Evolutionary conservation across 192 early-diverging fungal genomes (phyloP).

Genomic region (Mortierella claussenii): DNA sequence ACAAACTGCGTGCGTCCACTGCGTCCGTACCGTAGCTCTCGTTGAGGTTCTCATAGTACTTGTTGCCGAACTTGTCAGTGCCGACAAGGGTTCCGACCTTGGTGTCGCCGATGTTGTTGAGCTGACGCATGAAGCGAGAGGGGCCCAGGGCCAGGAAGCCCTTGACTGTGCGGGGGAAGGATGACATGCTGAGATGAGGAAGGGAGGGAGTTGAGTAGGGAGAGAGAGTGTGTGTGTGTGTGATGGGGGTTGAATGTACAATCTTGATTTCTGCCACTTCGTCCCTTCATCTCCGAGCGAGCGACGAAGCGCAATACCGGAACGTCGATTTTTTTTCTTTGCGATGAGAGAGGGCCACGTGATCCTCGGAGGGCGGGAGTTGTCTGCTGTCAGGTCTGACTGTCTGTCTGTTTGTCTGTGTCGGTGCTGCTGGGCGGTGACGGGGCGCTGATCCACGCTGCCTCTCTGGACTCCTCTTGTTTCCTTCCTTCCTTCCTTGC

Average conservation of each 20-base stretch:
- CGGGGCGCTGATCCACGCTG: too few species aligned
- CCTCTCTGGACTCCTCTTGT: too few species aligned
- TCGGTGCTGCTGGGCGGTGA: too few species aligned
- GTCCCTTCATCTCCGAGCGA: neutral
- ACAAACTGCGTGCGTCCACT: too few species aligned
- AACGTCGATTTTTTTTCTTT: too few species aligned
- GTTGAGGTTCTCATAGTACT: slow-evolving; percentile 76
- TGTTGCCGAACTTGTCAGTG: slow-evolving; percentile 78
- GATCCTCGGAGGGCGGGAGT: too few species aligned
- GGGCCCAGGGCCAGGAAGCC: slow-evolving; percentile 66
- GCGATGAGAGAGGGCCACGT: too few species aligned
- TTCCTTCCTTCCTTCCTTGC: too few species aligned
- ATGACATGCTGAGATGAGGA: slow-evolving; percentile 51
- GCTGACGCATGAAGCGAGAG: slow-evolving; percentile 55
- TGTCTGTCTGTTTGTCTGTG: too few species aligned
- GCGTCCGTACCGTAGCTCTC: slow-evolving; percentile 71
- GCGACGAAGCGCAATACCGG: too few species aligned
- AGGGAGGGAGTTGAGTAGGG: slow-evolving; percentile 7
- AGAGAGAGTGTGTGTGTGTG: neutral
- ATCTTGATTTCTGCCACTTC: neutral
- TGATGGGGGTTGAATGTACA: neutral
- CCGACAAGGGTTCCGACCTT: slow-evolving; percentile 80
- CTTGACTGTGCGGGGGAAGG: slow-evolving; percentile 64
- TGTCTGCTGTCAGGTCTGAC: too few species aligned
- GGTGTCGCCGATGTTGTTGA: slow-evolving; percentile 67